These are phyloP conservation scores for Magnolia changhungtana DNA, from an alignment of 164 flowering plant species.

Conservation along the genomic window DNA sequence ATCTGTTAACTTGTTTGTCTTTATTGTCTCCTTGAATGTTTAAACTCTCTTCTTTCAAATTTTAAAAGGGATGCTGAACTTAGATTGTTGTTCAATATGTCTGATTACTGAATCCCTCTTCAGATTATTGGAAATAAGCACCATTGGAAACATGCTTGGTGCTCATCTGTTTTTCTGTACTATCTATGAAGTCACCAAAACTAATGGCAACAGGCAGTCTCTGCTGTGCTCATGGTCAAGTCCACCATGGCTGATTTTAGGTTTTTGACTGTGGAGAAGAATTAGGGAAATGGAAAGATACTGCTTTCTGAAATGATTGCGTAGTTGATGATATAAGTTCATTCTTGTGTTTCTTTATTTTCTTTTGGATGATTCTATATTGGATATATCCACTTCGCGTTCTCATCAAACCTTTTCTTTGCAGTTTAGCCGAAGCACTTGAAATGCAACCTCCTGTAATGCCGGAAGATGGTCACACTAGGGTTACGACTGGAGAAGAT, in stretches of 20 bases:
- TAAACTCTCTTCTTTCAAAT: background rate
- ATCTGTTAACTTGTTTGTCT: background rate
- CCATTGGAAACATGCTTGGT: background rate
- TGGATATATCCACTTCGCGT: background rate
- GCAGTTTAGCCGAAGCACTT: constrained; percentile 94
- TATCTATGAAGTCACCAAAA: too few relatives aligned
- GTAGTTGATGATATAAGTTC: background rate
- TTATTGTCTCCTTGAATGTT: background rate
- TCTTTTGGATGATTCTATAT: background rate
- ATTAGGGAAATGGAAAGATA: too few relatives aligned
- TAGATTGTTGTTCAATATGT: background rate
- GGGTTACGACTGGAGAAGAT: constrained; percentile 84
- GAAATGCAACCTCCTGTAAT: constrained; percentile 96
- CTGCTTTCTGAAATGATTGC: too few relatives aligned
- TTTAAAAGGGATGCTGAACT: background rate
- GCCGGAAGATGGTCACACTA: constrained; percentile 96
- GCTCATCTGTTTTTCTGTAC: background rate
- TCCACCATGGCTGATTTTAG: too few relatives aligned
- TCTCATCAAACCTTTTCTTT: constrained; percentile 6
- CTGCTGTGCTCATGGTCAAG: too few relatives aligned
- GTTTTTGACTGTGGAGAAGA: too few relatives aligned
- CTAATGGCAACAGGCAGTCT: too few relatives aligned
- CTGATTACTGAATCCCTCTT: background rate
- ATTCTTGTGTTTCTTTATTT: background rate
- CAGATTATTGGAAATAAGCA: background rate